Evolutionary conservation across 2,329 filamentous ascomycete genomes (phyloP).

Genomic region (Neurospora crassa): DNA sequence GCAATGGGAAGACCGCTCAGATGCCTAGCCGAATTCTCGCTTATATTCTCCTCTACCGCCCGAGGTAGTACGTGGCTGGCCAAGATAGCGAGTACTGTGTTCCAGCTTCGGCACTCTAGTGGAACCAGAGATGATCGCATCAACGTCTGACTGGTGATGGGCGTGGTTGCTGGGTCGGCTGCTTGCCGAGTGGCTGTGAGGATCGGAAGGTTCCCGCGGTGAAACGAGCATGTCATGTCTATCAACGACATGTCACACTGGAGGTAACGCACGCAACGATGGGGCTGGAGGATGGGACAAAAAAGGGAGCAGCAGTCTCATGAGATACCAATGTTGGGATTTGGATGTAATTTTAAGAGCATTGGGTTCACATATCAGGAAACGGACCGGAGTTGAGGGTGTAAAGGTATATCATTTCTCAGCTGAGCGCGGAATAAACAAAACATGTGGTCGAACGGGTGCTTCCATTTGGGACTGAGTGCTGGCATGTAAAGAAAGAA

Average conservation of each 20-base stretch:
- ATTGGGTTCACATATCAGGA: not conserved
- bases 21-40: constrained; percentile 79
- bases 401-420: not conserved
- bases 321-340: not conserved
- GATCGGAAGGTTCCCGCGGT: not conserved
- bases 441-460: not conserved
- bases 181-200: not conserved
- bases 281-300: not conserved
- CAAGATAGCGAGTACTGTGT: not conserved
- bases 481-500: not conserved
- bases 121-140: not conserved
- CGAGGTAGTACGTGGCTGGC: not conserved
- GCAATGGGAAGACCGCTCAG: constrained; percentile 89
- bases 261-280: not conserved
- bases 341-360: not conserved
- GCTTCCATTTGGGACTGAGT: not conserved
- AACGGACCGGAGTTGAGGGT: not conserved
- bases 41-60: not conserved
- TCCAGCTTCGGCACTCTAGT: not conserved
- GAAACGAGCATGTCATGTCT: not conserved
- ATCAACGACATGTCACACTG: not conserved
- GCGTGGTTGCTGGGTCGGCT: not conserved
- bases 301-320: not conserved
- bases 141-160: not conserved
- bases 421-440: not conserved